These are phyloP conservation scores for Claviceps africana DNA, from an alignment of 2,329 filamentous ascomycete species.

Conservation along the genomic window DNA sequence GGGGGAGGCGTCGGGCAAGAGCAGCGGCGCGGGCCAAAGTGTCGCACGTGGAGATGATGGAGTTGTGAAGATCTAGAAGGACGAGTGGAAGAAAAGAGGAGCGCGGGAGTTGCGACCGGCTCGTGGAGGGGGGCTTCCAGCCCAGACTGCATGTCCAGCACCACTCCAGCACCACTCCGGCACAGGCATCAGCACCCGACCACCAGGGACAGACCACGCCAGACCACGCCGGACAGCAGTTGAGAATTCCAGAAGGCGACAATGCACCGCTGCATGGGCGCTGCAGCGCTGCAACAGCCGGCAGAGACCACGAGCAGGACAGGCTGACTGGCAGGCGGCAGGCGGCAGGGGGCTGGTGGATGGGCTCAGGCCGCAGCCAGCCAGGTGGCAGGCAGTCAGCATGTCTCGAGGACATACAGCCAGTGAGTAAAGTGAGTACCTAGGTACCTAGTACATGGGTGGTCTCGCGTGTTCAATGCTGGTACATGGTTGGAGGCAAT, in stretches of 20 bases:
- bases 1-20: constrained; percentile 5
- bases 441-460: too few relatives aligned
- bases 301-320: neutral
- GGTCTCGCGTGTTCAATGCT: too few relatives aligned
- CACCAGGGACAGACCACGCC: too few relatives aligned
- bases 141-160: too few relatives aligned
- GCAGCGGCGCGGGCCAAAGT: neutral
- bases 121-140: neutral
- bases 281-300: neutral
- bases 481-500: too few relatives aligned
- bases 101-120: constrained; percentile 2
- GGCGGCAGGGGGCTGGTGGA: too few relatives aligned
- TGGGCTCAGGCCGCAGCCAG: neutral
- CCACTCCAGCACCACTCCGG: too few relatives aligned
- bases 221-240: too few relatives aligned
- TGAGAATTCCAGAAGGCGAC: constrained; percentile 4
- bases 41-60: constrained; percentile 4
- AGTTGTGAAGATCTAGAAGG: constrained; percentile 5
- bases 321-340: neutral
- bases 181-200: too few relatives aligned
- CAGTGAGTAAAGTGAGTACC: too few relatives aligned
- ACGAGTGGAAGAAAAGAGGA: constrained; percentile 3
- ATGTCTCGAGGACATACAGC: too few relatives aligned
- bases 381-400: too few relatives aligned
- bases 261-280: neutral